A percentile compares a stretch with the other conserved stretches of the same genome.
Conservation (phyloP, 257 asterid species). For the Buddleja alternifolia region DNA sequence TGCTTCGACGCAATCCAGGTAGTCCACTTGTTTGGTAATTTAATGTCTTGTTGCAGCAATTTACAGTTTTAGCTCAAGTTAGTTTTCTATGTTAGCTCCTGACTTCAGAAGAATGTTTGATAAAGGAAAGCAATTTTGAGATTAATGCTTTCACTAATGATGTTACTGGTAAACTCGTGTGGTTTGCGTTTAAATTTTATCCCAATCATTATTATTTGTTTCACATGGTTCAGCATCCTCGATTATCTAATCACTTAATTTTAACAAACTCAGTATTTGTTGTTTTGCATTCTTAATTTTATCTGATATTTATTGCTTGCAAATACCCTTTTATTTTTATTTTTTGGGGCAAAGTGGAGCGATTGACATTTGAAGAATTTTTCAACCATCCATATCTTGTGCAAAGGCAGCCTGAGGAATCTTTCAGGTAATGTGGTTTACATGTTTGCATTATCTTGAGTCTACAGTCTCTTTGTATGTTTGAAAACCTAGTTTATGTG, state of each 20-base stretch:
- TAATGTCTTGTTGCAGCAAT: slow-evolving; percentile 5
- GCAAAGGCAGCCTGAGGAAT: slow-evolving; percentile 54
- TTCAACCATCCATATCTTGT: slow-evolving; percentile 88
- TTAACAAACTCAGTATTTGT: slow-evolving; percentile 17
- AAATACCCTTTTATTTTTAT: slow-evolving; percentile 1
- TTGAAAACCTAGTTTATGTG: slow-evolving; percentile 24
- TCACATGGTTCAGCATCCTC: slow-evolving; percentile 5
- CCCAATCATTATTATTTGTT: background rate
- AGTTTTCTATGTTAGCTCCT: background rate
- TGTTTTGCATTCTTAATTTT: slow-evolving; percentile 9
- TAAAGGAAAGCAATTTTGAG: background rate
- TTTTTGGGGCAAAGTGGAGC: slow-evolving; percentile 68
- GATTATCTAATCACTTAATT: slow-evolving; percentile 13
- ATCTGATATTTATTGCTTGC: slow-evolving; percentile 18
- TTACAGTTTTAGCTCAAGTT: background rate
- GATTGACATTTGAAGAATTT: slow-evolving; percentile 90
- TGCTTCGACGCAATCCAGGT: slow-evolving; percentile 88
- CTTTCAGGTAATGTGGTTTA: slow-evolving; percentile 51
- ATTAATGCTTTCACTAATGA: background rate
- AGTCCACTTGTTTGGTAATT: slow-evolving; percentile 23
- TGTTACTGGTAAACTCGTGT: background rate
- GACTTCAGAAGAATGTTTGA: slow-evolving; percentile 5
- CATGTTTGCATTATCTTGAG: slow-evolving; percentile 28
- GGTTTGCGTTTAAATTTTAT: background rate
- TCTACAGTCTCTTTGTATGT: slow-evolving; percentile 3